Evolutionary conservation across 2,329 filamentous ascomycete genomes (phyloP).

Genomic region (Aspergillus awamori): DNA sequence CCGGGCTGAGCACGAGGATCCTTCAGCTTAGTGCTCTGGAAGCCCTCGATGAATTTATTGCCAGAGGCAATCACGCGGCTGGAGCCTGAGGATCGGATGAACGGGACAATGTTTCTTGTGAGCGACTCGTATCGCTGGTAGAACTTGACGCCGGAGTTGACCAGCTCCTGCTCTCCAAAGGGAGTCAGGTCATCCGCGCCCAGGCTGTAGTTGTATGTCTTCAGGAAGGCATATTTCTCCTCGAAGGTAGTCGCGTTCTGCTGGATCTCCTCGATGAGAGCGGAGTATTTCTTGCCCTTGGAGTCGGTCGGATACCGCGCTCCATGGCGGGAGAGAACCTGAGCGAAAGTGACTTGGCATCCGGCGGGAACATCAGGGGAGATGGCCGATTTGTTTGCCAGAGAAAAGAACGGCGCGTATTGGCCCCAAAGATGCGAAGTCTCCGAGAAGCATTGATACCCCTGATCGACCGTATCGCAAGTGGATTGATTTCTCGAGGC

Average conservation of each 20-base stretch:
- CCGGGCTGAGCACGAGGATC: constrained; percentile 45
- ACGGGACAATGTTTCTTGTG: constrained; percentile 61
- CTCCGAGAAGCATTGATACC: constrained; percentile 65
- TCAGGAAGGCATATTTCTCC: constrained; percentile 68
- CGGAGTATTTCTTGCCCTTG: constrained; percentile 67
- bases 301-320: constrained; percentile 74
- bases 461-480: constrained; percentile 59
- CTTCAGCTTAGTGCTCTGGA: constrained; percentile 59
- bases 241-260: constrained; percentile 59
- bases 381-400: constrained; percentile 63
- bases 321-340: constrained; percentile 81
- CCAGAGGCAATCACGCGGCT: constrained; percentile 75
- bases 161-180: constrained; percentile 70
- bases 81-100: constrained; percentile 71
- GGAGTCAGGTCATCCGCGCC: constrained; percentile 69
- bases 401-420: constrained; percentile 82
- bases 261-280: constrained; percentile 69
- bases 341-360: constrained; percentile 79
- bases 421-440: constrained; percentile 78
- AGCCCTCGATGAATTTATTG: constrained; percentile 73
- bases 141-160: constrained; percentile 75
- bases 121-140: constrained; percentile 72
- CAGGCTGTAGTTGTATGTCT: constrained; percentile 70
- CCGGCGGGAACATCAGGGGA: constrained; percentile 61
- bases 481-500: constrained; percentile 13